Evolutionary conservation across 2,329 filamentous ascomycete genomes (phyloP).

Genomic region (Aureobasidium sp.): DNA sequence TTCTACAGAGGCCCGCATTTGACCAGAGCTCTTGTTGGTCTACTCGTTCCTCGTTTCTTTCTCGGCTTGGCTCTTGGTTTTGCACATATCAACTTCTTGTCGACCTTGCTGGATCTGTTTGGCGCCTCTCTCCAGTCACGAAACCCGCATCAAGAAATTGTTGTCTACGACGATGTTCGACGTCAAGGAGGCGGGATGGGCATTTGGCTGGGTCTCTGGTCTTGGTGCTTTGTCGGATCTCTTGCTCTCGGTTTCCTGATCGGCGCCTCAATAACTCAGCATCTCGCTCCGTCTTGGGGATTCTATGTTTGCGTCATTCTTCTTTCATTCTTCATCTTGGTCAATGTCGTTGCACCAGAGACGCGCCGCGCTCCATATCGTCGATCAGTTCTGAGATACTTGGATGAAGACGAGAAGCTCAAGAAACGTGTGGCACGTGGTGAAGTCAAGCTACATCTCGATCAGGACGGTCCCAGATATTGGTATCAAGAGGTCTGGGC

Average conservation of each 20-base stretch:
- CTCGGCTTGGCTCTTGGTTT: conserved; percentile 67
- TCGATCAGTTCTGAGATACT: conserved; percentile 59
- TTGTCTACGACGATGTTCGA: conserved; percentile 60
- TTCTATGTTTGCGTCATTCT: conserved; percentile 68
- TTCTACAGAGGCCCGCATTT: conserved; percentile 48
- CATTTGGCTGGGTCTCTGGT: conserved; percentile 72
- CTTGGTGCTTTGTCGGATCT: conserved; percentile 68
- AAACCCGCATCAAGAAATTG: conserved; percentile 65
- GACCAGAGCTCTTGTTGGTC: conserved; percentile 49
- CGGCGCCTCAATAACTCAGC: conserved; percentile 62
- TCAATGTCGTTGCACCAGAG: conserved; percentile 67
- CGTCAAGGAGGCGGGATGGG: conserved; percentile 72
- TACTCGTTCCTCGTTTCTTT: conserved; percentile 57
- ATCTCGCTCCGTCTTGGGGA: conserved; percentile 60
- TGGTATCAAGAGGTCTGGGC: conserved; percentile 72
- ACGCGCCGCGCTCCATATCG: conserved; percentile 63
- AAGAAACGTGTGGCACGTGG: conserved; percentile 57
- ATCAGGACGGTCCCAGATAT: conserved; percentile 63
- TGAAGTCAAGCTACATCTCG: conserved; percentile 69
- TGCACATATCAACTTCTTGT: conserved; percentile 69
- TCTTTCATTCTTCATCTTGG: conserved; percentile 55
- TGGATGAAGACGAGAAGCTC: conserved; percentile 42
- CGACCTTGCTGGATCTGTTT: conserved; percentile 66
- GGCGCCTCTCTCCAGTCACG: conserved; percentile 67
- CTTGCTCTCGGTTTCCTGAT: conserved; percentile 65